phyloP scores from a whole-genome alignment of 2,329 filamentous ascomycete genomes.

The Xylariaceae sp. region DNA sequence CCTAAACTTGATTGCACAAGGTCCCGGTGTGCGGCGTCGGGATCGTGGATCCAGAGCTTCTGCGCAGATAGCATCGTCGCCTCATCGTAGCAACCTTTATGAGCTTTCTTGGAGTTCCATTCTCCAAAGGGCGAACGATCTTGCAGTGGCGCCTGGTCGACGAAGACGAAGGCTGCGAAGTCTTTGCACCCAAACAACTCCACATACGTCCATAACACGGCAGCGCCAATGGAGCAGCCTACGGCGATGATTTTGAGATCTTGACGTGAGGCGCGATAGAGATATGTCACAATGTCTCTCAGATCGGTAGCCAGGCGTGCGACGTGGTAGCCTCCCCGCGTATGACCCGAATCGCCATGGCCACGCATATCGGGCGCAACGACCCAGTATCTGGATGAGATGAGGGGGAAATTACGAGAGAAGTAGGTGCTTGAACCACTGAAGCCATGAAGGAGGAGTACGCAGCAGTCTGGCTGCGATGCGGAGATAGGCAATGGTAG shows the following conservation, averaged over 20 bases:
- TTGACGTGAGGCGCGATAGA: slow-evolving; percentile 24
- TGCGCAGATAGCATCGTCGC: slow-evolving; percentile 47
- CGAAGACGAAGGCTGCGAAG: slow-evolving; percentile 45
- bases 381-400: slow-evolving; percentile 43
- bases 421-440: slow-evolving; percentile 49
- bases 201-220: slow-evolving; percentile 48
- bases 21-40: slow-evolving; percentile 41
- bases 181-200: slow-evolving; percentile 45
- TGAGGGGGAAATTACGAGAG: slow-evolving; percentile 40
- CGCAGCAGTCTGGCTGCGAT: slow-evolving; percentile 32
- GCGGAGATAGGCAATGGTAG: slow-evolving; percentile 32
- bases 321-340: slow-evolving; percentile 47
- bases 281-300: slow-evolving; percentile 38
- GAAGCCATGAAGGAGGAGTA: slow-evolving; percentile 50
- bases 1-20: slow-evolving; percentile 46
- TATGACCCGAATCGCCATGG: slow-evolving; percentile 43
- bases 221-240: slow-evolving; percentile 50
- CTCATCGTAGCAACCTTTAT: slow-evolving; percentile 48
- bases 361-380: slow-evolving; percentile 49
- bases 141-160: slow-evolving; percentile 50
- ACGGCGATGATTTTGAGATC: slow-evolving; percentile 40
- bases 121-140: slow-evolving; percentile 41
- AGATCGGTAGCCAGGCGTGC: slow-evolving; percentile 48
- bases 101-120: slow-evolving; percentile 43
- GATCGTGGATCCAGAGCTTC: slow-evolving; percentile 55